These are phyloP conservation scores for Fusarium xylarioides DNA, from an alignment of 2,329 filamentous ascomycete species.

Conservation along the genomic window DNA sequence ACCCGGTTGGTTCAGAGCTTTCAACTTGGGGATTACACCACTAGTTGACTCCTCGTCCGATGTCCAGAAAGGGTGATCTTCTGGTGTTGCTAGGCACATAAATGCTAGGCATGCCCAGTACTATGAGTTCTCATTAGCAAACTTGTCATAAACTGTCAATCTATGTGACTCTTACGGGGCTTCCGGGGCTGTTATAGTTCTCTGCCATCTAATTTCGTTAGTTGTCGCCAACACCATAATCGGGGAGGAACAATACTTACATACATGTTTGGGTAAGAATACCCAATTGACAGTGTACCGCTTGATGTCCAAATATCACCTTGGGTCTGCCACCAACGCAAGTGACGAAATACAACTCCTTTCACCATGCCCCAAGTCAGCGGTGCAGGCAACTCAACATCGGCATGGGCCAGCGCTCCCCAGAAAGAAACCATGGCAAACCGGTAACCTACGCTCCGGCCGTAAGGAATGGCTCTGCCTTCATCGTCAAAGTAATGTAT, in stretches of 20 bases:
- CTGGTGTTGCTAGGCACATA: constrained; percentile 75
- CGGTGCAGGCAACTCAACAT: constrained; percentile 75
- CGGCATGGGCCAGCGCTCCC: constrained; percentile 79
- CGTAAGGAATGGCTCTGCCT: constrained; percentile 78
- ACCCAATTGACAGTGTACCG: constrained; percentile 79
- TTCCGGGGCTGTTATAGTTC: constrained; percentile 83
- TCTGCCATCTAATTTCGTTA: constrained; percentile 68
- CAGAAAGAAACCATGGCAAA: constrained; percentile 89
- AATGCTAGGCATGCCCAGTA: constrained; percentile 86
- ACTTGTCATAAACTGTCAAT: constrained; percentile 10
- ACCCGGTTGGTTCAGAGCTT: constrained; percentile 71
- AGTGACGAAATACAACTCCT: constrained; percentile 76
- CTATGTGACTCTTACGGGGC: constrained; percentile 53
- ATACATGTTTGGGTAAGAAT: constrained; percentile 82
- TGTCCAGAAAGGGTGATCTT: constrained; percentile 79
- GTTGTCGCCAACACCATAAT: constrained; percentile 9
- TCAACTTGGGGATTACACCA: constrained; percentile 64
- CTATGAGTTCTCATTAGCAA: constrained; percentile 48
- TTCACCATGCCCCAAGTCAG: constrained; percentile 83
- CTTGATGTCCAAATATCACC: constrained; percentile 77
- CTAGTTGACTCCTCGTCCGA: constrained; percentile 70
- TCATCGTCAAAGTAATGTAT: constrained; percentile 79
- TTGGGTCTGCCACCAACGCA: constrained; percentile 83
- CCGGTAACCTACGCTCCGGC: constrained; percentile 81
- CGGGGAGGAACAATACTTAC: constrained; percentile 47